Base-by-base conservation (phyloP, 805 yeast genomes). In the Lachancea nothofagi region DNA sequence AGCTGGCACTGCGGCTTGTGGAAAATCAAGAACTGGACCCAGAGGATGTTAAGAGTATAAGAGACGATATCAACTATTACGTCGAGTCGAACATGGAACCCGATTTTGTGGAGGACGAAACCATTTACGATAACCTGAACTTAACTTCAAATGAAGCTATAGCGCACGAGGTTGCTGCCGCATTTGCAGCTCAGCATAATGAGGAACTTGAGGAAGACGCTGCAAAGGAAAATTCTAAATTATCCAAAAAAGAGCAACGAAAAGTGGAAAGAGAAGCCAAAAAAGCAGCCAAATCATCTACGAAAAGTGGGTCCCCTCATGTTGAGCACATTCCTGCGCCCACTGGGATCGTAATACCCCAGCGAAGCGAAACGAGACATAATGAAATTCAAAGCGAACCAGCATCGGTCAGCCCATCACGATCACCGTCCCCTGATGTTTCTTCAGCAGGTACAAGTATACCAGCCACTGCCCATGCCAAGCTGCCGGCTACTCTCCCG, bases 91-190 rank as follows among this genome's bases (percentile, higher is more conserved):
- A 89, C 59, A 93, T 83, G 64, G 96, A 87, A 33, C 86, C 77
- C 5, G 95, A 87, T 52, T 90, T 88, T 59, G 80, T 89, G 24
- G 97, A 87, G 55, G 96, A 90, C 61, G 96, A 89, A 54, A 86
- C 86, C n/a, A 78, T 90, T 48, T 90, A 90, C 62, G 97, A 90
- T 48, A 80, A 75, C 39, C 69, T 90, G 42, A 83, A 81, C 41
- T 69, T 90, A 33, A 81, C 75, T 43, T 81, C 78, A 5, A 60
- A 64, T 37, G 78, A 75, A 32, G 61, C 74, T 26, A 74, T 72
- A 25, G 75, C 72, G 19, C 76, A 72, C 25, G 75, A 70, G 40
- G 71, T 70, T 21, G 76, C 74, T 26, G 69, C 59, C 33, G 56
- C 54, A 15, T 61, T 58, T 45, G 61, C 62, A 0, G 44, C 55